These are phyloP conservation scores for Globisporangium middletonii DNA, from an alignment of 352 stramenopile genomes.

Conservation along the genomic window DNA sequence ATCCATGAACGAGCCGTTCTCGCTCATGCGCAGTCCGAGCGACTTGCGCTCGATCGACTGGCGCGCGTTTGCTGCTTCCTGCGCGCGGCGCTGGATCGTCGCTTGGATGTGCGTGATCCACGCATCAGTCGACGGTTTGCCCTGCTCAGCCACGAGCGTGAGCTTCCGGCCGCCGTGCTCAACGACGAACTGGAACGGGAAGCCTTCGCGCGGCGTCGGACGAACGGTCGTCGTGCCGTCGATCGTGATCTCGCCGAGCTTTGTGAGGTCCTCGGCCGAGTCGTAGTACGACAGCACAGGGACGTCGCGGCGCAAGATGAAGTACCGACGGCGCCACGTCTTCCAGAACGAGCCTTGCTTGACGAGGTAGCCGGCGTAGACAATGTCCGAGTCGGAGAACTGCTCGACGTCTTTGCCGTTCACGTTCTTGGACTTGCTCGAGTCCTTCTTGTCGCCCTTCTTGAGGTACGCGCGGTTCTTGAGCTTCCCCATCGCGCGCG, in stretches of 20 bases:
- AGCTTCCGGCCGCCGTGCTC: constrained; percentile 63
- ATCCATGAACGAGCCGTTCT: constrained; percentile 33
- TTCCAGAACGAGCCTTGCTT: constrained; percentile 89
- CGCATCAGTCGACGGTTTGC: constrained; percentile 34
- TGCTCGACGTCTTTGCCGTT: constrained; percentile 77
- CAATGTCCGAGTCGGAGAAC: constrained; percentile 82
- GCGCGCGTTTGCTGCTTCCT: constrained; percentile 21
- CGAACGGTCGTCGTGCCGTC: constrained; percentile 58
- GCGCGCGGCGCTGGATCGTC: constrained; percentile 33
- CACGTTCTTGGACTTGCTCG: constrained; percentile 36
- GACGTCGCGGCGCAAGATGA: constrained; percentile 72
- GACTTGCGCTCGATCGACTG: constrained; percentile 33
- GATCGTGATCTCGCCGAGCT: constrained; percentile 72
- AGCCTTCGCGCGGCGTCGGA: constrained; percentile 40
- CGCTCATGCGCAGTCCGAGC: constrained; percentile 29
- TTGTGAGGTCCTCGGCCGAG: constrained; percentile 66
- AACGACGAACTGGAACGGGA: constrained; percentile 62
- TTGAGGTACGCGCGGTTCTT: constrained; percentile 74
- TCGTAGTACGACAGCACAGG: constrained; percentile 80
- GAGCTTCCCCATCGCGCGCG: constrained; percentile 71
- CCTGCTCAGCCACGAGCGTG: constrained; percentile 63
- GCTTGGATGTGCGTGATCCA: constrained; percentile 63
- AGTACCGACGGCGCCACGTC: constrained; percentile 76
- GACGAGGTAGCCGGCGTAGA: constrained; percentile 70
- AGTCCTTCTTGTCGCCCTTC: constrained; percentile 25